Evolutionary conservation across 139 green algal genomes (phyloP).

Genomic region (Chlorella sorokiniana): DNA sequence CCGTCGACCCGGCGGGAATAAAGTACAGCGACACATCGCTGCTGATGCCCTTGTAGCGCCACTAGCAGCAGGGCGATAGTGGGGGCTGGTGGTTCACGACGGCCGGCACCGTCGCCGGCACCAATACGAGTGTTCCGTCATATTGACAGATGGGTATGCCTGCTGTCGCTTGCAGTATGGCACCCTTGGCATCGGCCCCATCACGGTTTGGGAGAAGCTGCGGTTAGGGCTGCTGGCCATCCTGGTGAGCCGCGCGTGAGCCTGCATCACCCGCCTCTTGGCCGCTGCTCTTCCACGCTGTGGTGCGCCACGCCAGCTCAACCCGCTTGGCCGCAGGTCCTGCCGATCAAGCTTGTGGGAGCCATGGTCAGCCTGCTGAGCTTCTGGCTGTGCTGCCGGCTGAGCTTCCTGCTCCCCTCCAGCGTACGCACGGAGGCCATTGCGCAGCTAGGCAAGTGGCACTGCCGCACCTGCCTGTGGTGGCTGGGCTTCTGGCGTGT

Average conservation of each 20-base stretch:
- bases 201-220: conserved; percentile 18
- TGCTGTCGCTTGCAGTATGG: conserved; percentile 30
- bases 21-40: no score
- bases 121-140: no score
- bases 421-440: conserved; percentile 28
- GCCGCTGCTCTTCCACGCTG: neutral
- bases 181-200: conserved; percentile 22
- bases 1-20: no score
- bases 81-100: no score
- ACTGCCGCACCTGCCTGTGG: conserved; percentile 66
- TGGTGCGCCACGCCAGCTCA: neutral
- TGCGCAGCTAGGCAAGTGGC: conserved; percentile 53
- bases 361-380: conserved; percentile 46
- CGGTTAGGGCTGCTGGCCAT: conserved; percentile 50
- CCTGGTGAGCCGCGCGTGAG: neutral
- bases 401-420: conserved; percentile 40
- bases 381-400: conserved; percentile 54
- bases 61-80: no score
- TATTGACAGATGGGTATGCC: no score
- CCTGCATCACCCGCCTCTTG: neutral
- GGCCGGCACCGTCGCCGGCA: no score
- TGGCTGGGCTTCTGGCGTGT: conserved; percentile 74
- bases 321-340: conserved; percentile 28
- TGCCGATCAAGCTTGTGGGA: conserved; percentile 59
- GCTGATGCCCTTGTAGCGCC: no score